Evolutionary conservation across 2,329 filamentous ascomycete species (phyloP).

Genomic region (Paramyrothecium sp.): DNA sequence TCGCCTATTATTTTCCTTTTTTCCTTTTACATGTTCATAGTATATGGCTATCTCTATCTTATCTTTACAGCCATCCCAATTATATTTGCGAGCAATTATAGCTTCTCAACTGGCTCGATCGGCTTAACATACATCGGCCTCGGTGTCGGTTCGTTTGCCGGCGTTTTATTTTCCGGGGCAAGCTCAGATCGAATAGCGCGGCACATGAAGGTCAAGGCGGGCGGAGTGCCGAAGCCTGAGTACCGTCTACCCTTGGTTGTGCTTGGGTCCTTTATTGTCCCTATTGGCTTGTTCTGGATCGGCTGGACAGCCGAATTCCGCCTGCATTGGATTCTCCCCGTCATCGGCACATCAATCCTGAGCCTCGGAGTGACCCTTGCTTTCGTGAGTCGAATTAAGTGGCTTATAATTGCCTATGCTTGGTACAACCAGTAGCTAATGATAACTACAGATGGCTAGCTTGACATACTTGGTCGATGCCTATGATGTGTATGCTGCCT

Average conservation of each 20-base stretch:
- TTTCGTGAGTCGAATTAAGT: constrained; percentile 41
- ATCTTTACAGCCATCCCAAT: no score
- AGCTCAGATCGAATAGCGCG: constrained; percentile 15
- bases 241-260: constrained; percentile 18
- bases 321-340: constrained; percentile 63
- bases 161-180: constrained; percentile 42
- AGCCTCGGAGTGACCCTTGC: constrained; percentile 66
- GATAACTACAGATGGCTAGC: constrained; percentile 42
- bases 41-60: no score
- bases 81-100: no score
- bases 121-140: constrained; percentile 15
- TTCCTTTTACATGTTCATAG: no score
- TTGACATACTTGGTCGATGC: constrained; percentile 70
- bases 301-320: constrained; percentile 56
- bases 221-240: constrained; percentile 13
- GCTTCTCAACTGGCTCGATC: no score
- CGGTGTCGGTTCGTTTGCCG: constrained; percentile 48
- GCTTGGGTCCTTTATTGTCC: constrained; percentile 41
- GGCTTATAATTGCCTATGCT: no score
- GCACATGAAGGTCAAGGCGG: constrained; percentile 5
- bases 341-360: constrained; percentile 58
- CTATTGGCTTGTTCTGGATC: constrained; percentile 67
- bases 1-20: no score
- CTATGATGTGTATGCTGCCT: constrained; percentile 64
- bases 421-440: no score